A percentile compares a stretch with the other conserved stretches of the same genome.
These are phyloP conservation scores for Plasmodium vinckei DNA, from an alignment of 169 alveolate genomes.

Conservation along the genomic window DNA sequence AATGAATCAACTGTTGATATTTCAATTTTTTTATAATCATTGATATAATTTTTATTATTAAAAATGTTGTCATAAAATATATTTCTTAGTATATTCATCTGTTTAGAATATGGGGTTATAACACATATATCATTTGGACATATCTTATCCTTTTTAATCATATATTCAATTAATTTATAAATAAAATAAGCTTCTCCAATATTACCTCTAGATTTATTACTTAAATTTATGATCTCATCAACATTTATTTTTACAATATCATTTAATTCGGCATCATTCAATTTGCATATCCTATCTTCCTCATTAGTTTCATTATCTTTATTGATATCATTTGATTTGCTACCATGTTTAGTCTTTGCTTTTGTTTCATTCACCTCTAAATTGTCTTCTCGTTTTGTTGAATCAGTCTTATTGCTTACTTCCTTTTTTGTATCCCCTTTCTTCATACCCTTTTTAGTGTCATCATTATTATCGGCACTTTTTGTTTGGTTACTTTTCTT, in stretches of 20 bases:
- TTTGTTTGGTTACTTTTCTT: constrained; percentile 6
- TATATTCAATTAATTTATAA: constrained; percentile 43
- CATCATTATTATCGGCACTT: background rate
- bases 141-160: constrained; percentile 22
- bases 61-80: constrained; percentile 47
- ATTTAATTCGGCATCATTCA: constrained; percentile 19
- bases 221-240: constrained; percentile 49
- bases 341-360: background rate
- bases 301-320: background rate
- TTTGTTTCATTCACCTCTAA: background rate
- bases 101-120: constrained; percentile 71
- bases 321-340: background rate
- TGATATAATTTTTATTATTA: constrained; percentile 21
- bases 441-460: background rate
- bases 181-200: constrained; percentile 73
- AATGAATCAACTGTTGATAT: constrained; percentile 76
- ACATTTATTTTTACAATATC: constrained; percentile 35
- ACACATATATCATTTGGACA: constrained; percentile 41
- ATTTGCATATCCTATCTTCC: background rate
- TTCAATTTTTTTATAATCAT: constrained; percentile 19
- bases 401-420: background rate
- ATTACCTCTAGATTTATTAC: constrained; percentile 61
- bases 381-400: background rate
- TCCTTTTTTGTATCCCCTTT: background rate
- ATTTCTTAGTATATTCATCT: constrained; percentile 39